Evolutionary conservation across 495 filamentous ascomycete genomes (phyloP).

Genomic region (Talaromyces borbonicus): DNA sequence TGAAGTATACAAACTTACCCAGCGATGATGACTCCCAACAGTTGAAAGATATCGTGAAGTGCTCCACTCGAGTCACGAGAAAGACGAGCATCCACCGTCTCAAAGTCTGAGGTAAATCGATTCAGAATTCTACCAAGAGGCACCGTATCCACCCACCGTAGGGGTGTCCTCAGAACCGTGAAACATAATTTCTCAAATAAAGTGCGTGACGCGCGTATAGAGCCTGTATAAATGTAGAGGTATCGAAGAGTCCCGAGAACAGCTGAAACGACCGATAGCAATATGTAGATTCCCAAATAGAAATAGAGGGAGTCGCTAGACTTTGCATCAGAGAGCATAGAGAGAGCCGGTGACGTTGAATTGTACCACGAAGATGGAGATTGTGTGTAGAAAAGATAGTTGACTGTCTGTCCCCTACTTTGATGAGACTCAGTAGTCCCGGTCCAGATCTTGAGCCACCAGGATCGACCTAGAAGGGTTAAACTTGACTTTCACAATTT

Average conservation of each 20-base stretch:
- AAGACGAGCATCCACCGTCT: slow-evolving; percentile 52
- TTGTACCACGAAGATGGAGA: neutral
- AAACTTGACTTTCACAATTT: neutral
- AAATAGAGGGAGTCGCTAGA: slow-evolving; percentile 26
- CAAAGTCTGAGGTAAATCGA: slow-evolving; percentile 67
- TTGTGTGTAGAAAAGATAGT: neutral
- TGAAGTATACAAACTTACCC: slow-evolving; percentile 15
- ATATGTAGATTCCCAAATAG: slow-evolving; percentile 59
- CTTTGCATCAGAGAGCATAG: neutral
- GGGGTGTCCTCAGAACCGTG: slow-evolving; percentile 55
- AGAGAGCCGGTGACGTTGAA: neutral
- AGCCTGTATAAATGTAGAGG: slow-evolving; percentile 45
- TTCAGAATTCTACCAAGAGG: slow-evolving; percentile 68
- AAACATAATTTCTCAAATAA: slow-evolving; percentile 57
- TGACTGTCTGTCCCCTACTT: neutral
- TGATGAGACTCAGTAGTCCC: neutral
- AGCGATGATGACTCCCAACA: slow-evolving; percentile 50
- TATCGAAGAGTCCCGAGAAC: slow-evolving; percentile 48
- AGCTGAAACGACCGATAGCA: slow-evolving; percentile 46
- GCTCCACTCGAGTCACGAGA: slow-evolving; percentile 44
- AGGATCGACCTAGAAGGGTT: slow-evolving; percentile 6
- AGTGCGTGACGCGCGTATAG: slow-evolving; percentile 48
- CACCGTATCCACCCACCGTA: slow-evolving; percentile 71
- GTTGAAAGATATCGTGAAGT: slow-evolving; percentile 34
- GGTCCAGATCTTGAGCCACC: slow-evolving; percentile 6